A percentile compares a stretch with the other conserved stretches of the same genome.
These are phyloP conservation scores for Spergularia bocconei DNA, from an alignment of 148 eudicot species.

Conservation along the genomic window DNA sequence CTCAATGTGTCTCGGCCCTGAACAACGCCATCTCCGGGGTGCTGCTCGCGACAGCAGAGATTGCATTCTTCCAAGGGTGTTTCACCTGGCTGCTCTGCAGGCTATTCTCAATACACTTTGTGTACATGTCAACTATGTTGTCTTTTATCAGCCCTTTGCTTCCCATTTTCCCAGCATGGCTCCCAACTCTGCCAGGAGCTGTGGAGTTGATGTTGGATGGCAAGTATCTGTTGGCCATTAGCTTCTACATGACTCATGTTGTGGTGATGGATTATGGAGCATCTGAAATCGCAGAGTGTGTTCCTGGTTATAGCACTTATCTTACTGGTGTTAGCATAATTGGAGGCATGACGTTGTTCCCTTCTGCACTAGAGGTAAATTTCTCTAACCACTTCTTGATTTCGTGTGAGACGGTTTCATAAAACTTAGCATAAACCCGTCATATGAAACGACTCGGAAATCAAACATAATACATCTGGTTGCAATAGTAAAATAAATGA, in stretches of 20 bases:
- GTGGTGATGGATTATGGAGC: constrained; percentile 69
- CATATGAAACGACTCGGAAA: too few relatives aligned
- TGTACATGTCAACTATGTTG: constrained; percentile 67
- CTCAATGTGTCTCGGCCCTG: constrained; percentile 55
- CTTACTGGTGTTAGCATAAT: constrained; percentile 86
- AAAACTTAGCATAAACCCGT: too few relatives aligned
- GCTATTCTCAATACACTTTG: constrained; percentile 59
- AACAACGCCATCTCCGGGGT: constrained; percentile 68
- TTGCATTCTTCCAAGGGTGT: constrained; percentile 74
- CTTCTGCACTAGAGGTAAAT: constrained; percentile 73
- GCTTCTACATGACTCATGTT: constrained; percentile 53
- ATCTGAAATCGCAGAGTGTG: constrained; percentile 56
- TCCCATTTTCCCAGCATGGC: constrained; percentile 66
- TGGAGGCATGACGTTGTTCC: constrained; percentile 78
- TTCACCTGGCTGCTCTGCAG: constrained; percentile 80
- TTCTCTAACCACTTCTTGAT: not conserved
- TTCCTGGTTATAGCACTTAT: constrained; percentile 69
- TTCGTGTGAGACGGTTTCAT: too few relatives aligned
- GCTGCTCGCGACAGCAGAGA: constrained; percentile 62
- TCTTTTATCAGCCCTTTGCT: constrained; percentile 61
- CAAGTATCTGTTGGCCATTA: constrained; percentile 43
- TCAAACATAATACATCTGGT: too few relatives aligned
- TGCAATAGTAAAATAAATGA: too few relatives aligned
- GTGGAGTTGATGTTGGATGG: constrained; percentile 64
- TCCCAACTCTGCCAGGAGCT: constrained; percentile 57